A percentile compares a stretch with the other conserved stretches of the same genome.
Evolutionary conservation across 2,329 filamentous ascomycete species (phyloP).

Genomic region (Calonectria crousiana): DNA sequence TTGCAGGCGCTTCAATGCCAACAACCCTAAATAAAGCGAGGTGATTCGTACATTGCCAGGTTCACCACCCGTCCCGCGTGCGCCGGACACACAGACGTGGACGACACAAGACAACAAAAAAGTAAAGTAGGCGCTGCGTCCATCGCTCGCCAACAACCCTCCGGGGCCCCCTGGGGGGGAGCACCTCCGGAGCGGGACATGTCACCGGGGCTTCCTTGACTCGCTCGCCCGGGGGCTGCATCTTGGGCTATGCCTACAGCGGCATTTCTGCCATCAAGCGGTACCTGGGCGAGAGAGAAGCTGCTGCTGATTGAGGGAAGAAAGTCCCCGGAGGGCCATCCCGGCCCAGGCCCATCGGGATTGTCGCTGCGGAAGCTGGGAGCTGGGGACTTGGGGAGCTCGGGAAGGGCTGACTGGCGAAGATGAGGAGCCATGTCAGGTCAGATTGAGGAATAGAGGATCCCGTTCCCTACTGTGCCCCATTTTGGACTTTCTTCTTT

Average conservation of each 20-base stretch:
- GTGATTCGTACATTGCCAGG: conserved; percentile 12
- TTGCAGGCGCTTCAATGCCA: conserved; percentile 5
- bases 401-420: conserved; percentile 10
- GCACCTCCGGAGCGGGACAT: conserved; percentile 34
- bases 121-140: background rate
- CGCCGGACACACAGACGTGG: conserved; percentile 1
- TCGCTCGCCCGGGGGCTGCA: conserved; percentile 35
- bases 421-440: conserved; percentile 23
- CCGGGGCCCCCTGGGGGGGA: conserved; percentile 31
- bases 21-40: background rate
- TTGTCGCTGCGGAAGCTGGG: conserved; percentile 7
- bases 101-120: background rate
- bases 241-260: conserved; percentile 38
- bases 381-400: conserved; percentile 7
- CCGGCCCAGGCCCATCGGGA: conserved; percentile 5
- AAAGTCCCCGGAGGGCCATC: background rate
- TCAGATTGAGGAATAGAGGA: conserved; percentile 16
- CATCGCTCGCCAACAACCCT: conserved; percentile 5
- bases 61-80: conserved; percentile 15
- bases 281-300: conserved; percentile 15
- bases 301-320: conserved; percentile 13
- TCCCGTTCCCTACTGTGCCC: conserved; percentile 28
- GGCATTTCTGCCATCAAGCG: conserved; percentile 34
- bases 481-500: conserved; percentile 17
- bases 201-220: conserved; percentile 39